A percentile compares a stretch with the other conserved stretches of the same genome.
phyloP scores from a whole-genome alignment of 495 filamentous ascomycete genomes.

The Penicillium daleae region DNA sequence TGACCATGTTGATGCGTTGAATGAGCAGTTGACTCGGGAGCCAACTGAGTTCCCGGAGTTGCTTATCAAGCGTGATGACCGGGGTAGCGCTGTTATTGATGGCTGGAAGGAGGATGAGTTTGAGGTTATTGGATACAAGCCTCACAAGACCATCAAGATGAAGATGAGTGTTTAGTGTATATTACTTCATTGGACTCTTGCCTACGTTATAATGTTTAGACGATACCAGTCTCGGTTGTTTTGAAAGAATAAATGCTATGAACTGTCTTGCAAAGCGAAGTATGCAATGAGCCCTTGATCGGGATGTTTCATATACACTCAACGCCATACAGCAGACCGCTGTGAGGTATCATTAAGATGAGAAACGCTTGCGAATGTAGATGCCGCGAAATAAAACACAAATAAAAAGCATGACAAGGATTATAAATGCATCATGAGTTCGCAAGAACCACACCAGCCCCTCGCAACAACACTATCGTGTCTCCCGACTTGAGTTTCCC shows the following conservation, averaged over 20 bases:
- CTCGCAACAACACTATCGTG: constrained; percentile 85
- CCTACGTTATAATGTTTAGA: constrained; percentile 22
- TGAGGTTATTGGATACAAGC: constrained; percentile 82
- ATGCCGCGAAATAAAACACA: constrained; percentile 15
- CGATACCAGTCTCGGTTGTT: constrained; percentile 21
- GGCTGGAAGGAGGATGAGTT: constrained; percentile 90
- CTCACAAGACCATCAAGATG: constrained; percentile 90
- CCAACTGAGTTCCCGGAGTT: constrained; percentile 83
- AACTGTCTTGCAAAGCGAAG: neutral
- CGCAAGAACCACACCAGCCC: constrained; percentile 67
- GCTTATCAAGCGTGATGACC: constrained; percentile 65
- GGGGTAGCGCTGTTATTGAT: constrained; percentile 65
- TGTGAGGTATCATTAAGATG: constrained; percentile 6
- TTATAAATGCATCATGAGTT: constrained; percentile 30
- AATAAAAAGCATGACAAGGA: constrained; percentile 11
- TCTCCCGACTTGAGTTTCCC: constrained; percentile 76
- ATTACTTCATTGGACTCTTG: neutral
- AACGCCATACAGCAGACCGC: neutral
- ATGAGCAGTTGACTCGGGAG: constrained; percentile 75
- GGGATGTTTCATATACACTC: neutral
- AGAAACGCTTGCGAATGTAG: constrained; percentile 7
- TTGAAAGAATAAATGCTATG: constrained; percentile 9
- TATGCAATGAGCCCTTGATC: neutral
- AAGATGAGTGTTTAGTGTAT: constrained; percentile 85
- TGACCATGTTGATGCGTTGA: constrained; percentile 88